A percentile compares a stretch with the other conserved stretches of the same genome.
Conservation (phyloP, 202 grass and related monocot species). For the Saccharum hybrid region DNA sequence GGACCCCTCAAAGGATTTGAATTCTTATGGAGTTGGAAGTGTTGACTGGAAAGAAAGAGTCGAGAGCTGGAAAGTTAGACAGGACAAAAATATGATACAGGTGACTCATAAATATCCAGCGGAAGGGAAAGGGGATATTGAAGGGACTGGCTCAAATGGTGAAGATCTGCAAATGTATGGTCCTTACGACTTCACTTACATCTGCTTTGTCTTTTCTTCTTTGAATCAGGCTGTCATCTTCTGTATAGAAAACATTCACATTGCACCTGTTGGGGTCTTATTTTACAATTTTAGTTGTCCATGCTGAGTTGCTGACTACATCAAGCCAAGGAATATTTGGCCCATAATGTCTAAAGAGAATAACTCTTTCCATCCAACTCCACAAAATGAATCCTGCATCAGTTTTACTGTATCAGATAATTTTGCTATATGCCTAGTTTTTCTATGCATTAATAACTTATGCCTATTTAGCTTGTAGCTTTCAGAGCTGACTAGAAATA, state of each 20-base stretch:
- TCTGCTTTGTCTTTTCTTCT: neutral
- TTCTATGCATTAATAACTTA: neutral
- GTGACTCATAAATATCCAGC: slow-evolving; percentile 81
- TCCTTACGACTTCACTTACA: neutral
- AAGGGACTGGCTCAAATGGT: slow-evolving; percentile 93
- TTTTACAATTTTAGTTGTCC: slow-evolving; percentile 36
- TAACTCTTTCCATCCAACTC: neutral
- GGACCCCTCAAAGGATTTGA: slow-evolving; percentile 92
- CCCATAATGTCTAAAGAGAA: neutral
- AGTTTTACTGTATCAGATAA: neutral
- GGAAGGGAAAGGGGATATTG: slow-evolving; percentile 80
- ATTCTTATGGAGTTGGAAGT: slow-evolving; percentile 82
- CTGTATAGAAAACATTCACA: neutral
- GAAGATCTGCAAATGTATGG: slow-evolving; percentile 97
- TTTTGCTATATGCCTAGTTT: neutral
- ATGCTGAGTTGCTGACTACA: slow-evolving; percentile 8
- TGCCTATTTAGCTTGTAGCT: neutral
- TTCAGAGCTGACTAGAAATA: neutral
- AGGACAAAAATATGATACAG: slow-evolving; percentile 93
- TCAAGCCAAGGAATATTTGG: neutral
- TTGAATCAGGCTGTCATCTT: slow-evolving; percentile 16
- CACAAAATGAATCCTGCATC: neutral
- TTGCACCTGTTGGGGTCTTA: neutral
- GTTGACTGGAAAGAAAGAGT: slow-evolving; percentile 99
- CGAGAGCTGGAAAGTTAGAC: slow-evolving; percentile 90